Evolutionary conservation across 2,329 filamentous ascomycete species (phyloP), one percentile per base, ranked within the genome.

Genomic region (Helotiales sp.): DNA sequence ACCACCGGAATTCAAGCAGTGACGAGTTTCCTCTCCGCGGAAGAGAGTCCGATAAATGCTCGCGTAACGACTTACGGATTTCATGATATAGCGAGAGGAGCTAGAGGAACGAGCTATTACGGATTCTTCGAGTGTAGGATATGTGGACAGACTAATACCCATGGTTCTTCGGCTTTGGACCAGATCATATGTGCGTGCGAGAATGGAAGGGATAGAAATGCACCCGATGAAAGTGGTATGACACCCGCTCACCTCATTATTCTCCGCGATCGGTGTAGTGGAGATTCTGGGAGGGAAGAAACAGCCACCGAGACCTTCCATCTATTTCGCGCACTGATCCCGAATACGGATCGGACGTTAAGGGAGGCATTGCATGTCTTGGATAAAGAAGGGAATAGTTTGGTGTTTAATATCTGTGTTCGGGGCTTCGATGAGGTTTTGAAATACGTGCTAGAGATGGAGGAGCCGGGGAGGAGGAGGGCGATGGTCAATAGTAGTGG

Each of bases 31-130:
- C 57, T 24, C 36, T 53, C 3, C 66, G 61, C 33, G 47, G 66
- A 10, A 48, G 56, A 2, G 33, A 51, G n/a, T n/a, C 24, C 27
- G 51, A 54, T 3, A 19, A 25, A 25, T 13, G 42, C 31, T 5
- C 47, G 34, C 19, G 56, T 40, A n/a, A 49, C 40, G 4, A 51
- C 53, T 3, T 66, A 66, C 36, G 63, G 64, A 10, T 66, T 66
- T 48, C 60, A 63, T 31, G 60, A 68, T 12, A 68, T 68, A 29
- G 61, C 62, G 2, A 52, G 64, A 15, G 66, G 64, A 40, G 61
- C 58, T 17, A 31, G 62, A 46, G 63, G 63, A 2, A 63, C 55
- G 0, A 58, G 52, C 4, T 55, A 58, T 15, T 50, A 51, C 17
- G 54, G 48, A 8, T 54, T 56, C 44, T 58, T 58, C 31, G 47